A percentile compares a stretch with the other conserved stretches of the same genome.
Conservation (phyloP, 495 filamentous ascomycete genomes). For the Neurospora sp. region DNA sequence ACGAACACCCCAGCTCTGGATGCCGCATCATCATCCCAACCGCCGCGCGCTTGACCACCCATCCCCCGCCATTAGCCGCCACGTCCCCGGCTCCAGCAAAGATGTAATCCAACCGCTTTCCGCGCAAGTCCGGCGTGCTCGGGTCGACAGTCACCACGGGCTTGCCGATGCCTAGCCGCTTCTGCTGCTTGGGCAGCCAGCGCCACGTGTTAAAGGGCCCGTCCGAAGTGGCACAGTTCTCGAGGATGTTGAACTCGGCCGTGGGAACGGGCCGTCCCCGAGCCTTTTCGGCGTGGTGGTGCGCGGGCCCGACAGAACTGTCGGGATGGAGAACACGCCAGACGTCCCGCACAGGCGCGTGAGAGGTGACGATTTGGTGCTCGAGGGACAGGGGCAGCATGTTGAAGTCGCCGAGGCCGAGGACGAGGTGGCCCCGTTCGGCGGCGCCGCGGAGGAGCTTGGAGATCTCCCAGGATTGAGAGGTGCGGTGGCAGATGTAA, state of each 20-base stretch:
- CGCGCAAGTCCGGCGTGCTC: conserved; percentile 54
- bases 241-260: conserved; percentile 62
- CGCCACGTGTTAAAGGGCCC: conserved; percentile 85
- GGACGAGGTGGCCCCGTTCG: conserved; percentile 73
- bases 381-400: conserved; percentile 82
- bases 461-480: conserved; percentile 95
- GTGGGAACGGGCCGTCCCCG: conserved; percentile 49
- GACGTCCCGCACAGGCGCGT: conserved; percentile 68
- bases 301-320: conserved; percentile 61
- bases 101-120: conserved; percentile 90
- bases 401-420: conserved; percentile 90
- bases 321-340: conserved; percentile 77
- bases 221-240: conserved; percentile 85
- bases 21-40: conserved; percentile 81
- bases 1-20: conserved; percentile 67
- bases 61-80: conserved; percentile 31
- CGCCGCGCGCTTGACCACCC: conserved; percentile 55
- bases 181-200: conserved; percentile 58
- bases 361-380: conserved; percentile 71
- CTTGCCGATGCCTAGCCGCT: conserved; percentile 42
- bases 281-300: conserved; percentile 52
- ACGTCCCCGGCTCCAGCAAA: conserved; percentile 42
- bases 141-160: conserved; percentile 40
- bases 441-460: conserved; percentile 80
- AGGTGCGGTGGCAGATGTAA: conserved; percentile 80